phyloP scores from a whole-genome alignment of 2,329 filamentous ascomycete species.

The Penicillium hesseltinei region DNA sequence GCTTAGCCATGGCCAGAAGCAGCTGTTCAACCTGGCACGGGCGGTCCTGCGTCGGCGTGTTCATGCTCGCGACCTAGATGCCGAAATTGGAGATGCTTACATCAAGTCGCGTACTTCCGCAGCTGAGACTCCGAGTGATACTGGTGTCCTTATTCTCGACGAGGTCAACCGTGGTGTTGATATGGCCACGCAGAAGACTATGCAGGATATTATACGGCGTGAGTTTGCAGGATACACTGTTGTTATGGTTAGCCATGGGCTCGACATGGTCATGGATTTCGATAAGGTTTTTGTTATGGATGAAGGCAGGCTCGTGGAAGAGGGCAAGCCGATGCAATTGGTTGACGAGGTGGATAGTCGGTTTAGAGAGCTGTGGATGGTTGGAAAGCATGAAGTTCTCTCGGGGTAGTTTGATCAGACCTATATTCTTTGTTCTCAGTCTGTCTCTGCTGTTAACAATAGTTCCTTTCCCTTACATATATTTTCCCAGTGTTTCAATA shows the following conservation, averaged over 20 bases:
- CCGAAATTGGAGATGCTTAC: neutral
- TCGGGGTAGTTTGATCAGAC: neutral
- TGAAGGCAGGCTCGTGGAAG: neutral
- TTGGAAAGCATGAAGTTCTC: neutral
- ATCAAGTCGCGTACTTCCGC: neutral
- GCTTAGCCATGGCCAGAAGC: neutral
- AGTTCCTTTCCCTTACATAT: too few relatives aligned
- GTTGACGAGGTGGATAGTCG: neutral
- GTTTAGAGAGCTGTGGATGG: neutral
- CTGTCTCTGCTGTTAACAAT: neutral
- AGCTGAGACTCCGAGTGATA: neutral
- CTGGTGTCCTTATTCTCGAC: neutral
- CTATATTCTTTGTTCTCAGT: neutral
- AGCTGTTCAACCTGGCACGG: neutral
- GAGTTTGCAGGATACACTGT: neutral
- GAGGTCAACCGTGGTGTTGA: neutral
- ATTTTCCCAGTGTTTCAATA: neutral
- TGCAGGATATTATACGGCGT: neutral
- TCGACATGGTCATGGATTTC: neutral
- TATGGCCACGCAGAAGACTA: neutral
- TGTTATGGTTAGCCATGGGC: neutral
- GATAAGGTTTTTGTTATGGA: neutral
- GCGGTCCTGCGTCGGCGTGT: neutral
- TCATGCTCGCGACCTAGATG: neutral
- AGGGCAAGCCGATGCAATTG: neutral